Evolutionary conservation across 1,284 basidiomycete species (phyloP).

Genomic region (Microbotryum scabiosae): DNA sequence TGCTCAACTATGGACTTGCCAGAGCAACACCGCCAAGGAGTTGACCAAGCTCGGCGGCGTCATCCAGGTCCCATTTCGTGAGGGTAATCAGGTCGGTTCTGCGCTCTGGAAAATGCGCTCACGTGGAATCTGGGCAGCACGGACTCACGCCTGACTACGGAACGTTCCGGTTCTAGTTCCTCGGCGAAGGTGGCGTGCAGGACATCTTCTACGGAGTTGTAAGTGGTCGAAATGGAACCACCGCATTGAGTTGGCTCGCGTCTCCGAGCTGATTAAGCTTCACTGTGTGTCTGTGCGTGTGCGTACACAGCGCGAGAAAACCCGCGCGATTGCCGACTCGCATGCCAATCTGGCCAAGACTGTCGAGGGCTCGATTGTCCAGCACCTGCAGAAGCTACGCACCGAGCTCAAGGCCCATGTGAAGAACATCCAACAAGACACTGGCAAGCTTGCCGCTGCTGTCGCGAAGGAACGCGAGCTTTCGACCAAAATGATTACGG

Average conservation of each 20-base stretch:
- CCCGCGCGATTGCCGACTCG: conserved; percentile 86
- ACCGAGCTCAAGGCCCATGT: conserved; percentile 96
- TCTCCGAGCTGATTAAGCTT: not conserved
- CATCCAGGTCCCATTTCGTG: conserved; percentile 92
- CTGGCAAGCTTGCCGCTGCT: conserved; percentile 71
- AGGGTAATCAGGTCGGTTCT: conserved; percentile 54
- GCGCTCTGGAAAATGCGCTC: not conserved
- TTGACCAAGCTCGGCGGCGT: conserved; percentile 92
- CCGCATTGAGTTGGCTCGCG: not conserved
- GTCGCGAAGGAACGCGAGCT: conserved; percentile 92
- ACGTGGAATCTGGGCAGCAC: not conserved
- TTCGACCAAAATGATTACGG: conserved; percentile 77
- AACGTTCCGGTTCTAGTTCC: conserved; percentile 57
- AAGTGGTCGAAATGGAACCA: not conserved
- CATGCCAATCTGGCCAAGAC: conserved; percentile 94
- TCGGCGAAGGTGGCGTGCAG: conserved; percentile 84
- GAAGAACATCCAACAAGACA: conserved; percentile 50
- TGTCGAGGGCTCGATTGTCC: conserved; percentile 93
- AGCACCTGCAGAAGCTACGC: conserved; percentile 89
- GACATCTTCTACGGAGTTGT: conserved; percentile 84
- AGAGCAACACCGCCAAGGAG: conserved; percentile 85
- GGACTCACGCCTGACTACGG: not conserved
- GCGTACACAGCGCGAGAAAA: conserved; percentile 58
- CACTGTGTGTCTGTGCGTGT: not conserved
- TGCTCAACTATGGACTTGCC: conserved; percentile 32